phyloP scores from a whole-genome alignment of 108 stramenopile genomes.

The Cyclostephanos invisitatus region DNA sequence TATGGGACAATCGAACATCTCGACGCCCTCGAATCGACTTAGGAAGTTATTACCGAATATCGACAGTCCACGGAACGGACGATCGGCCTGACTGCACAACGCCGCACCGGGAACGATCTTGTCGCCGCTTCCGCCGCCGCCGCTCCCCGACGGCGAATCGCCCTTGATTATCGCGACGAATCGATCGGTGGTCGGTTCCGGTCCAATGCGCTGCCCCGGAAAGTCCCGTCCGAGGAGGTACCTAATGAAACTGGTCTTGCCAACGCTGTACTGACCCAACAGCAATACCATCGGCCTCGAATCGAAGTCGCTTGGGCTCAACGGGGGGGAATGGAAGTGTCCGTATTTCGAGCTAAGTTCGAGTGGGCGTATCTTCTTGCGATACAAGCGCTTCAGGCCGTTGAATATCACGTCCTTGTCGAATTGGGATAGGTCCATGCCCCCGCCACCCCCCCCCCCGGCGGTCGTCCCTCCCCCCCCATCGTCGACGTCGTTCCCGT shows the following conservation, averaged over 20 bases:
- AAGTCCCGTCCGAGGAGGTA: conserved; percentile 93
- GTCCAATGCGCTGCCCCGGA: conserved; percentile 96
- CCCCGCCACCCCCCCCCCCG: conserved; percentile 1
- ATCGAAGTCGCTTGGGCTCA: conserved; percentile 97
- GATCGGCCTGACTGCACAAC: conserved; percentile 88
- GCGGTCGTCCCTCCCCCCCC: conserved; percentile 1
- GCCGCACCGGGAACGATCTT: conserved; percentile 91
- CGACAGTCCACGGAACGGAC: conserved; percentile 94
- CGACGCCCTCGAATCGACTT: conserved; percentile 87
- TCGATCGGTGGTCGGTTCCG: conserved; percentile 97
- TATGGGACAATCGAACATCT: conserved; percentile 73
- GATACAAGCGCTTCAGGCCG: conserved; percentile 78
- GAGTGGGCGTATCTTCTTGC: conserved; percentile 85
- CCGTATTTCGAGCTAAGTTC: conserved; percentile 90
- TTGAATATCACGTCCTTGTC: conserved; percentile 85
- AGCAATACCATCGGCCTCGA: conserved; percentile 96
- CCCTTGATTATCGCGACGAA: conserved; percentile 87
- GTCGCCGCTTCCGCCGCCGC: conserved; percentile 43
- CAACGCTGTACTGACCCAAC: conserved; percentile 95
- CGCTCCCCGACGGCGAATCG: conserved; percentile 5
- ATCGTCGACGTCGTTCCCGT: conserved; percentile 16
- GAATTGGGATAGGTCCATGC: conserved; percentile 69
- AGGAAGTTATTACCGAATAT: conserved; percentile 97
- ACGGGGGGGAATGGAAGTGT: conserved; percentile 95
- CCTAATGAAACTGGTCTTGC: conserved; percentile 94